Evolutionary conservation across 2,329 filamentous ascomycete species (phyloP), one percentile per base, ranked within the genome.

Genomic region (Diaporthe sp.): DNA sequence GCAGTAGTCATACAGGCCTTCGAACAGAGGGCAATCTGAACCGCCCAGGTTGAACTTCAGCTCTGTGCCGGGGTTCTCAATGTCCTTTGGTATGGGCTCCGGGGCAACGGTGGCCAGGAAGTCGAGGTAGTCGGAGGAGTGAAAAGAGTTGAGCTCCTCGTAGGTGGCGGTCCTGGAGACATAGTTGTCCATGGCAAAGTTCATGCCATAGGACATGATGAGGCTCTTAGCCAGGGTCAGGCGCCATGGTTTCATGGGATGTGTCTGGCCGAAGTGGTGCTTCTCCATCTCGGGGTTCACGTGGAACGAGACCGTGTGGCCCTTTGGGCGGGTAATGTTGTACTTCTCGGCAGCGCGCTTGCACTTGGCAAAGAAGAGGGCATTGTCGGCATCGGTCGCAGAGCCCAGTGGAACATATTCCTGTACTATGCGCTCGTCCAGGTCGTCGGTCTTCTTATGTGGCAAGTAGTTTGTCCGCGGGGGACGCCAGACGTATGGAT

Each of bases 161-260:
- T 94, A 94, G 3, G 93, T 96, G 39, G 97, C 97, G 17, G 93
- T 90, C 35, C 96, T 91, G 32, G 96, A 91, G 69, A 95, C 90
- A 84, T 97, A 98, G 77, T 96, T 93, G 84, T 98, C 95, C 97
- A 99, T 98, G 76, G 95, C 95, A 80, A 96, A 94, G 79, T 97
- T 95, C 90, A 99, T 94, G 78, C 97, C 97, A 83, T 98, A 98
- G 1, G 95, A 94, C 81, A 97, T 93, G 77, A 99, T 95, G 61
- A 99, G 90, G 79, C 97, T 95, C 83, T 99, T 98, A 73, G 97
- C 97, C 72, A 99, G 89, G 22, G 96, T 98, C 77, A 99, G 87
- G 47, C 97, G 94, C 96, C 97, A 98, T 74, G 97, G 97, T 83
- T 99, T 99, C 97, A 99, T 99, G 27, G 97, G 97, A 86, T 99